Evolutionary conservation across 768 basidiomycete genomes (phyloP), one percentile per base, ranked within the genome.

Genomic region (Lactifluus volemus): DNA sequence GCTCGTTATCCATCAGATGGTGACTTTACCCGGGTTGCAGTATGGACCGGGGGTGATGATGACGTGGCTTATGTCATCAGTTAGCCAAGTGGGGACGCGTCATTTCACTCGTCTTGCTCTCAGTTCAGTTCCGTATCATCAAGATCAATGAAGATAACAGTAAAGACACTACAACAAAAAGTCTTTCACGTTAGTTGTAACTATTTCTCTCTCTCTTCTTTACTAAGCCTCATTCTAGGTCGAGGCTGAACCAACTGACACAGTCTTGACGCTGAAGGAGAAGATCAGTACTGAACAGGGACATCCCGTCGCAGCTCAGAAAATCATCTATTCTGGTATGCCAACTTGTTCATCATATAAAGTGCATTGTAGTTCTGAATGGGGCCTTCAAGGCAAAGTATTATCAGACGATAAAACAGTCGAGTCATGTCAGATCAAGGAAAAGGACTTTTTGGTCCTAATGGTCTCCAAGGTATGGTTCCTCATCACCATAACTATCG

Each of bases 391-490:
- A 97, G 96, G 97, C 57, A 95, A 96, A 79, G 88, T 99, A 50
- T 80, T 98, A 21, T 71, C 83, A 10, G 94, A 99, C 72, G 83
- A 84, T 60, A 95, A 94, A 78, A 88, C 88, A 2, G 81, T 99
- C 39, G 89, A 82, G 67, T 87, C 89, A 49, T 89, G 88, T 69
- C 84, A 88, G 56, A 90, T 98, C 79, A 95, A 97, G 77, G 96
- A 98, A 75, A 98, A 97, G 77, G 96, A 97, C 73, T 99, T 99
- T 77, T 77, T 98, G 62, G 97, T 99, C n/a, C 84, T 99, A 47
- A 99, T 98, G 96, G 91, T 98, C 38, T 84, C 93, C 53, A 98
- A 97, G 84, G 95, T 95, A 64, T 53, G 76, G 68, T 38, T 17
- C n/a, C 49, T 25, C 36, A 42, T 17, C 15, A 3, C 17, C 49